phyloP scores from a whole-genome alignment of 257 asterid species.

The Paraleonurus japonicus region DNA sequence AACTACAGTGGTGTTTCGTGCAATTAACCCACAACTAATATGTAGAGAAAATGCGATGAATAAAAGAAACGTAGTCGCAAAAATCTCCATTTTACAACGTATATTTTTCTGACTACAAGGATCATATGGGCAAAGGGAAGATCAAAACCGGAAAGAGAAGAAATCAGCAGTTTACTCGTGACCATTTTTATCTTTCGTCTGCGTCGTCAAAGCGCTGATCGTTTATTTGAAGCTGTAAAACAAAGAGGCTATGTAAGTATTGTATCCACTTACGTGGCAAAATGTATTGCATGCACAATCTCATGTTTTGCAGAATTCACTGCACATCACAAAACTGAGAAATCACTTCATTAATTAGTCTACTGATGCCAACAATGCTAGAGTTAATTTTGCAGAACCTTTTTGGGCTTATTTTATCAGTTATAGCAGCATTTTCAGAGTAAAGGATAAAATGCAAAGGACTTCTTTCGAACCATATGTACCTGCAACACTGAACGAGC shows the following conservation, averaged over 20 bases:
- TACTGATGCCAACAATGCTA: neutral
- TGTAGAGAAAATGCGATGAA: neutral
- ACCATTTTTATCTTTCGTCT: slow-evolving; percentile 57
- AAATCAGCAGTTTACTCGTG: slow-evolving; percentile 25
- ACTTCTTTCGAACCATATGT: neutral
- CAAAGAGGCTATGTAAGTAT: neutral
- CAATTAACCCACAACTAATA: no score
- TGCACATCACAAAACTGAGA: neutral
- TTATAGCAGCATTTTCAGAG: neutral
- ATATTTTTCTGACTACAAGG: slow-evolving; percentile 5
- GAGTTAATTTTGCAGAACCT: neutral
- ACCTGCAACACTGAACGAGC: slow-evolving; percentile 75
- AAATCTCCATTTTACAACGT: slow-evolving; percentile 20
- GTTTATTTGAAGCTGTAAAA: slow-evolving; percentile 79
- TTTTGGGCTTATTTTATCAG: neutral
- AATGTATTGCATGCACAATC: neutral
- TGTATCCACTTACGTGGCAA: neutral
- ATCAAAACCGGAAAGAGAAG: neutral
- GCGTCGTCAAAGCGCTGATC: slow-evolving; percentile 93
- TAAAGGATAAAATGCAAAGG: neutral
- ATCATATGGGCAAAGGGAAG: neutral
- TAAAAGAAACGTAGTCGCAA: neutral
- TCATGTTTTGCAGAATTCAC: neutral
- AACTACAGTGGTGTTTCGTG: no score
- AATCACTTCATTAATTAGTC: slow-evolving; percentile 2